These are phyloP conservation scores for Fragilaria crotonensis DNA, from an alignment of 108 stramenopile genomes.

Conservation along the genomic window DNA sequence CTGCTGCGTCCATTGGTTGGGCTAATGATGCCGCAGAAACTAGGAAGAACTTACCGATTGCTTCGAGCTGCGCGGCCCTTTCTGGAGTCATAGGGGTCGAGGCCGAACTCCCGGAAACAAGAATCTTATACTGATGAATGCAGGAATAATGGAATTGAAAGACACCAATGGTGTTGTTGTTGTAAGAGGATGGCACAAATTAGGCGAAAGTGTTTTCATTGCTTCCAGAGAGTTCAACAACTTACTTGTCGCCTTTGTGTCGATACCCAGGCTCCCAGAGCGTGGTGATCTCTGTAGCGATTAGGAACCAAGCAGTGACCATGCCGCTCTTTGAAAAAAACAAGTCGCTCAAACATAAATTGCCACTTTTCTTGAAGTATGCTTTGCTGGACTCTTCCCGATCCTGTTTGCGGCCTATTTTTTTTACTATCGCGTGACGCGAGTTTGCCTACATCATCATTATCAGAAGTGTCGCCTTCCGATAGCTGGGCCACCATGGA, in stretches of 20 bases:
- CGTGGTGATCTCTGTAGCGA: slow-evolving; percentile 26
- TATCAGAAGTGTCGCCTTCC: too few species aligned
- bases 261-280: slow-evolving; percentile 35
- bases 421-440: too few species aligned
- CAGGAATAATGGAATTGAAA: not conserved
- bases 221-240: too few species aligned
- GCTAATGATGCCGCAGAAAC: too few species aligned
- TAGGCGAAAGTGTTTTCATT: too few species aligned
- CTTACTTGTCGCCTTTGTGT: slow-evolving; percentile 4
- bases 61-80: slow-evolving; percentile 7
- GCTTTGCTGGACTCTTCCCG: too few species aligned
- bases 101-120: not conserved
- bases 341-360: slow-evolving; percentile 37
- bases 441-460: too few species aligned
- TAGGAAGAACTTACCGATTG: slow-evolving; percentile 3
- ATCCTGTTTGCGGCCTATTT: too few species aligned
- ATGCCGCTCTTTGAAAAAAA: slow-evolving; percentile 28
- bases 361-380: slow-evolving; percentile 30
- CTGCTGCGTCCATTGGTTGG: too few species aligned
- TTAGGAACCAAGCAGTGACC: slow-evolving; percentile 43
- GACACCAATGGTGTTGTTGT: not conserved
- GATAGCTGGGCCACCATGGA: too few species aligned
- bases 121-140: slow-evolving; percentile 15
- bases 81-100: slow-evolving; percentile 22
- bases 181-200: not conserved